A percentile compares a stretch with the other conserved stretches of the same genome.
Conservation (phyloP, 495 filamentous ascomycete genomes). For the Aeminium ludgeri region DNA sequence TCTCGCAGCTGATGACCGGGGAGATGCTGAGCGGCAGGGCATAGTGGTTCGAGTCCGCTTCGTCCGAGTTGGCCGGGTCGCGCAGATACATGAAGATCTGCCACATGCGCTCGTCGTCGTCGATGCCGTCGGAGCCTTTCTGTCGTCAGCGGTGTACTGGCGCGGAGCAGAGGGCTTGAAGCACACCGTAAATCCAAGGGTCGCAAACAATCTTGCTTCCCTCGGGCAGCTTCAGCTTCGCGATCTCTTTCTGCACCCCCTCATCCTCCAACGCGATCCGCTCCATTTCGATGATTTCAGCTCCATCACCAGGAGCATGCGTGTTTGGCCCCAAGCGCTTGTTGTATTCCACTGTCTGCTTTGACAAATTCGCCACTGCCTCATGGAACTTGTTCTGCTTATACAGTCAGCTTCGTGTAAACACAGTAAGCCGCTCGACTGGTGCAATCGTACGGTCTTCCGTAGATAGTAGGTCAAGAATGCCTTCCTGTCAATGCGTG, state of each 20-base stretch:
- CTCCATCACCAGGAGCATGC: slow-evolving; percentile 40
- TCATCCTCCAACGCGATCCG: slow-evolving; percentile 38
- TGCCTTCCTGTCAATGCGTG: slow-evolving; percentile 33
- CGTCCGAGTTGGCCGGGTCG: slow-evolving; percentile 36
- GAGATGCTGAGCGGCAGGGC: slow-evolving; percentile 62
- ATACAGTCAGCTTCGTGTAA: neutral
- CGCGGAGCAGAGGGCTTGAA: neutral
- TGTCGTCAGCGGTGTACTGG: slow-evolving; percentile 12
- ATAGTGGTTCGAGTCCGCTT: slow-evolving; percentile 61
- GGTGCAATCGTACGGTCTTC: slow-evolving; percentile 34
- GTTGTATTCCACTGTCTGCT: slow-evolving; percentile 39
- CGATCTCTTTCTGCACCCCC: slow-evolving; percentile 42
- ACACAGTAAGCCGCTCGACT: too few species aligned
- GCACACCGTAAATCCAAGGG: slow-evolving; percentile 55
- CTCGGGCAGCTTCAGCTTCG: slow-evolving; percentile 46
- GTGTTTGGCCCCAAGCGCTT: slow-evolving; percentile 37
- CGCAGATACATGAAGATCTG: slow-evolving; percentile 53
- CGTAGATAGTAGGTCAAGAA: slow-evolving; percentile 48
- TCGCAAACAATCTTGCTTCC: slow-evolving; percentile 44
- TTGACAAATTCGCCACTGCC: slow-evolving; percentile 41
- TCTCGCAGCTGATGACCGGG: slow-evolving; percentile 52
- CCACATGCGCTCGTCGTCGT: slow-evolving; percentile 42
- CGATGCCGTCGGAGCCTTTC: slow-evolving; percentile 40
- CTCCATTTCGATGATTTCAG: slow-evolving; percentile 45
- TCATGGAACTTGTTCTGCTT: slow-evolving; percentile 49